Base-by-base conservation (phyloP, 352 stramenopile genomes). In the Phytopythium montanum region DNA sequence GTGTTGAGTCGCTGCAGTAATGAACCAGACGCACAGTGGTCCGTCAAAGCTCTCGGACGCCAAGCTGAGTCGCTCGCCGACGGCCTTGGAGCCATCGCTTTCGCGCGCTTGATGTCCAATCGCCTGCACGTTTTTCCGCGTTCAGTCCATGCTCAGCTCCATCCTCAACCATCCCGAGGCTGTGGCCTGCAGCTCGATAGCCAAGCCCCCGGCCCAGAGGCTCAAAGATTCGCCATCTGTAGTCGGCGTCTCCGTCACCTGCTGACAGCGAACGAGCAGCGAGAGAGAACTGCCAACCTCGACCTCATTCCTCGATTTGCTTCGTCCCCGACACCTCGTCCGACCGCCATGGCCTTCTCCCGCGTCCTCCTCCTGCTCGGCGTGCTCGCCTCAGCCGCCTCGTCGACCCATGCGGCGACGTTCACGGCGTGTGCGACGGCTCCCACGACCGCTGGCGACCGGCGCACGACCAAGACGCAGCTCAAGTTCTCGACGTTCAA, bases 401-500 rank as follows among this genome's bases (percentile, higher is more conserved):
- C 44, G 38, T 60, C 70, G 18, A 65, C 61, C 8, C 54, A 75
- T 4, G 68, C 77, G 3, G 68, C 71, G 23, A 74, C 65, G 21
- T 82, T 86, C 53, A 62, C 60, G 45, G 69, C 61, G 38, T 88
- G 78, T 49, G 60, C 75, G 23, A 66, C 70, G 14, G 79, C 79
- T 3, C 79, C 79, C 5, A 45, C 68, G n/a, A 70, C 28, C 1
- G 64, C 72, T 0, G 70, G 63, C 18, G 78, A 88, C 55, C 78
- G 78, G 28, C 75, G 78, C 48, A 62, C 42, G 26, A 66, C 66
- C 65, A 84, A 68, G 61, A 68, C 69, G 42, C 62, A 85, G 61
- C 76, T 88, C 72, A 88, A 75, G 61, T 83, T 79, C 65, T 59
- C 75, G 16, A 88, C 78, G 29, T 88, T 83, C 66, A 88, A 88